Base-by-base conservation (phyloP, 495 filamentous ascomycete genomes). In the Neurospora sp. region DNA sequence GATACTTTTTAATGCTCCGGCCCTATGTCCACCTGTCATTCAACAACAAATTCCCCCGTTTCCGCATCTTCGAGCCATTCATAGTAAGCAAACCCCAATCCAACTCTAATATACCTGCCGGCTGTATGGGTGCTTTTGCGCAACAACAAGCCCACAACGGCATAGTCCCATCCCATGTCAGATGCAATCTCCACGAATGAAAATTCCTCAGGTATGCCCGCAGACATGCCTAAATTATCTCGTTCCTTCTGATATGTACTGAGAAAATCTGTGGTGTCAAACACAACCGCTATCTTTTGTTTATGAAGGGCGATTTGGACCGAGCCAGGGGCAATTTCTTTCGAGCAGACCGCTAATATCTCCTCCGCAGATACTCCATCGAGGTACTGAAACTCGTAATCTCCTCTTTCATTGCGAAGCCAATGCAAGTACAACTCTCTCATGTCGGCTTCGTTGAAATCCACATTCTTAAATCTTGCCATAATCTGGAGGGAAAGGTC, bases 1-100 rank as follows among this genome's bases (percentile, higher is more conserved):
- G n/a, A n/a, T n/a, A n/a, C n/a, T n/a, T n/a, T n/a, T n/a, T n/a
- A n/a, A n/a, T n/a, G n/a, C n/a, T n/a, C n/a, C n/a, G n/a, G n/a
- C n/a, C n/a, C n/a, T n/a, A n/a, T n/a, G n/a, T n/a, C n/a, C n/a
- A n/a, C n/a, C n/a, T n/a, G n/a, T n/a, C n/a, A n/a, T n/a, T n/a
- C n/a, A n/a, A n/a, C n/a, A n/a, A n/a, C n/a, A n/a, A n/a, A n/a
- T n/a, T n/a, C n/a, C n/a, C n/a, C n/a, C n/a, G n/a, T n/a, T n/a
- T n/a, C n/a, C n/a, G n/a, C 27, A 59, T 59, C 22, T 1, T 8
- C 0, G 0, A 59, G 3, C 48, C 48, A 59, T 0, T 3, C 5
- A 0, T 3, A 0, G 0, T 0, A 3, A 59, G 48, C 22, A 31
- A 59, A 7, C 0, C 0, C 48, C 0, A 59, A 0, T 8, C 48